Percentiles rank a stretch among this genome's conserved stretches.
Evolutionary conservation across 805 yeast genomes (phyloP).

Genomic region (Tetrapisispora iriomotensis): DNA sequence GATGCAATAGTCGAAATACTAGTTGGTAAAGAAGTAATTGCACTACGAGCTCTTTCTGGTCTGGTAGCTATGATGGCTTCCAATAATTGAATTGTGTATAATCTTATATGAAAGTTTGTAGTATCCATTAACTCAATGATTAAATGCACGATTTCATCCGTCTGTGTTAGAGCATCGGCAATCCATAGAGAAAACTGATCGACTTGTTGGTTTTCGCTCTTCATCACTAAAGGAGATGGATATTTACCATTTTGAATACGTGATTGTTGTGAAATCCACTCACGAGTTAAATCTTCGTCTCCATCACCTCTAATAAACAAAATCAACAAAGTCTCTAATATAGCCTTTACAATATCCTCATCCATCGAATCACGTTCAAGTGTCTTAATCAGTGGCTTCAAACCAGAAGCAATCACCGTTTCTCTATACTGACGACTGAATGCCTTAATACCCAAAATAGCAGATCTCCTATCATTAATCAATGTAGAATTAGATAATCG

Average conservation of each 20-base stretch:
- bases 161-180: conserved; percentile 82
- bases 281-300: conserved; percentile 52
- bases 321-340: conserved; percentile 76
- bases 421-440: conserved; percentile 86
- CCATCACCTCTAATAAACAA: conserved; percentile 65
- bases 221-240: conserved; percentile 59
- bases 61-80: conserved; percentile 78
- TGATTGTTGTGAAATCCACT: conserved; percentile 67
- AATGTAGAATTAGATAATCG: conserved; percentile 73
- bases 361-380: conserved; percentile 60
- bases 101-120: conserved; percentile 63
- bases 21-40: conserved; percentile 61
- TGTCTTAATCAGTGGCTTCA: conserved; percentile 60
- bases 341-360: conserved; percentile 61
- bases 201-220: conserved; percentile 37
- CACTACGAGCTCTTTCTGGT: conserved; percentile 61
- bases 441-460: conserved; percentile 79
- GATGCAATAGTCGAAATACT: conserved; percentile 69
- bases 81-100: conserved; percentile 75
- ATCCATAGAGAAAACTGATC: conserved; percentile 93
- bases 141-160: conserved; percentile 33
- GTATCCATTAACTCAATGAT: conserved; percentile 41
- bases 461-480: conserved; percentile 81
- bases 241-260: conserved; percentile 67
- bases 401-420: conserved; percentile 77